These are phyloP conservation scores for Didymosphaeria variabile DNA, from an alignment of 2,329 filamentous ascomycete genomes.

Conservation along the genomic window DNA sequence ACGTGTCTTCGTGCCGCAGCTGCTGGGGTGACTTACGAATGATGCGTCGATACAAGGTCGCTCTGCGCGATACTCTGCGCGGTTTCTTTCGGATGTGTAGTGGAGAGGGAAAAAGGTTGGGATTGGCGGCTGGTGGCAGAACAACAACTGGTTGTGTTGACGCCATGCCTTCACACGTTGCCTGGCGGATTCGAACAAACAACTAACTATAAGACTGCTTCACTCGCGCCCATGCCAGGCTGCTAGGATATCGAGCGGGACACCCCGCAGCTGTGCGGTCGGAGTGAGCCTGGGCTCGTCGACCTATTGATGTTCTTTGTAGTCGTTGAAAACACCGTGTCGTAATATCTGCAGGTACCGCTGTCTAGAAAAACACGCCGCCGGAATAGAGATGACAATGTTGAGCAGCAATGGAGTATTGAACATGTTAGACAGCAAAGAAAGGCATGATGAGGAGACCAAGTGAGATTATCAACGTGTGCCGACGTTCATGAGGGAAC, in stretches of 20 bases:
- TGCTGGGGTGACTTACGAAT: conserved; percentile 32
- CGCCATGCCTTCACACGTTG: conserved; percentile 15
- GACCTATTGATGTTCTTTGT: not conserved
- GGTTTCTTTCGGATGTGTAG: conserved; percentile 42
- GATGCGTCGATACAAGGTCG: conserved; percentile 36
- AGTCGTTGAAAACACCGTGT: not conserved
- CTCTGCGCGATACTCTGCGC: conserved; percentile 34
- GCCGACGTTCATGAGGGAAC: not conserved
- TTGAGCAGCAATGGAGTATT: not conserved
- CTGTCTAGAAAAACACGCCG: not conserved
- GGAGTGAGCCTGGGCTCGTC: not conserved
- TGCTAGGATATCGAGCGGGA: not conserved
- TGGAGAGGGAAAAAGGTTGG: conserved; percentile 36
- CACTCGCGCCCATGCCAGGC: not conserved
- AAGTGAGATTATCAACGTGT: not conserved
- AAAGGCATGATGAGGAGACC: not conserved
- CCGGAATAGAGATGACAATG: not conserved
- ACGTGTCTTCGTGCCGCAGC: conserved; percentile 16
- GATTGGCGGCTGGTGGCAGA: conserved; percentile 24
- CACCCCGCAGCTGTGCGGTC: not conserved
- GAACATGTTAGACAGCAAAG: not conserved
- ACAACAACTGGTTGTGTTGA: conserved; percentile 13
- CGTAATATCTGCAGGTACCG: not conserved
- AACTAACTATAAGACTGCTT: not conserved
- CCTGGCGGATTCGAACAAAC: conserved; percentile 1